Evolutionary conservation across 2,329 filamentous ascomycete genomes (phyloP).

Genomic region (Albophoma yamanashiensis): DNA sequence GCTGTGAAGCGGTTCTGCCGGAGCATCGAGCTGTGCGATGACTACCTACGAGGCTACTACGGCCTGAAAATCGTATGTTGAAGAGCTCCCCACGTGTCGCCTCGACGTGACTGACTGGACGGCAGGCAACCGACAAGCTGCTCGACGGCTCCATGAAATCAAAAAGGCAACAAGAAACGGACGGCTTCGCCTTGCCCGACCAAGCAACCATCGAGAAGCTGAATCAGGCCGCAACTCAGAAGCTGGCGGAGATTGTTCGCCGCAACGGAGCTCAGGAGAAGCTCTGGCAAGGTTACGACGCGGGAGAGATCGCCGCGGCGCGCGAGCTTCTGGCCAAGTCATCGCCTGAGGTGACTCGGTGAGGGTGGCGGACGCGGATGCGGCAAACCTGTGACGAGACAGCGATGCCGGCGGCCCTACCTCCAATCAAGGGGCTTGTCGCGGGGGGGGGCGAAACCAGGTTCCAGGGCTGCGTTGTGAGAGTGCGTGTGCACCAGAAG

Average conservation of each 20-base stretch:
- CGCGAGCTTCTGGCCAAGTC: slow-evolving; percentile 53
- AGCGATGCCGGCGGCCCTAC: background rate
- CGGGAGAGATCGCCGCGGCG: slow-evolving; percentile 61
- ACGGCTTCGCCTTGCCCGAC: slow-evolving; percentile 43
- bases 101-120: background rate
- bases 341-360: slow-evolving; percentile 32
- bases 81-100: background rate
- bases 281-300: slow-evolving; percentile 63
- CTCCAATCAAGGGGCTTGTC: background rate
- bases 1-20: slow-evolving; percentile 78
- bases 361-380: slow-evolving; percentile 4
- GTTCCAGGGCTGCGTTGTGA: background rate
- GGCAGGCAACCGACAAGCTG: slow-evolving; percentile 38
- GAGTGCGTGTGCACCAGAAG: background rate
- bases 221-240: slow-evolving; percentile 61
- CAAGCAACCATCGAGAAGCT: slow-evolving; percentile 52
- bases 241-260: slow-evolving; percentile 67
- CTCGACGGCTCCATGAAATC: slow-evolving; percentile 31
- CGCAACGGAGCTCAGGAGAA: slow-evolving; percentile 47
- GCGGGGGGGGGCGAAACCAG: background rate
- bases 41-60: slow-evolving; percentile 87
- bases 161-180: slow-evolving; percentile 35
- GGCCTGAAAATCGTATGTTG: slow-evolving; percentile 66
- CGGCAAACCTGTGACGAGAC: slow-evolving; percentile 3
- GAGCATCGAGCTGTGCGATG: slow-evolving; percentile 86